phyloP scores from a whole-genome alignment of 495 filamentous ascomycete genomes.

The Echria macrotheca region DNA sequence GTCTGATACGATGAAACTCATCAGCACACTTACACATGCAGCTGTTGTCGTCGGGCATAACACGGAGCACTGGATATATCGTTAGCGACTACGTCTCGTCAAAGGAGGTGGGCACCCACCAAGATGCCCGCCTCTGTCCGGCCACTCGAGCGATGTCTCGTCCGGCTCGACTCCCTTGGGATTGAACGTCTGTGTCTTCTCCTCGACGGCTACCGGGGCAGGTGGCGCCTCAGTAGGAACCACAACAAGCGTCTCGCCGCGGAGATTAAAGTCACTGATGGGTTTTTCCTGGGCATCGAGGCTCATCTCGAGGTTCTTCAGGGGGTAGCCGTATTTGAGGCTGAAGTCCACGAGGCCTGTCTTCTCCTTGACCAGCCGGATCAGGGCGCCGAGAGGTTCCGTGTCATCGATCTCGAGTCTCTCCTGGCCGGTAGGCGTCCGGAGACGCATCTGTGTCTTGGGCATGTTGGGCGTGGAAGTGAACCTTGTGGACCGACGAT shows the following conservation, averaged over 20 bases:
- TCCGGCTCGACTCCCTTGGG: slow-evolving; percentile 32
- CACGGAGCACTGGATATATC: slow-evolving; percentile 59
- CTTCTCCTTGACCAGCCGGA: slow-evolving; percentile 31
- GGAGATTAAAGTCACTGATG: slow-evolving; percentile 56
- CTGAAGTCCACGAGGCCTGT: slow-evolving; percentile 51
- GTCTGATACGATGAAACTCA: too few relatives aligned
- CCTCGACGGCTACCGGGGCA: not conserved
- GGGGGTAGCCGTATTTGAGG: slow-evolving; percentile 84
- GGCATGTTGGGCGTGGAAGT: slow-evolving; percentile 9
- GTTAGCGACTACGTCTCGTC: slow-evolving; percentile 1
- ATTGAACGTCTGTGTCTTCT: slow-evolving; percentile 17
- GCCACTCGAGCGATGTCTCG: slow-evolving; percentile 31
- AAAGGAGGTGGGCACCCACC: slow-evolving; percentile 11
- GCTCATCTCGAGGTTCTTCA: slow-evolving; percentile 60
- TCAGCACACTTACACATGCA: slow-evolving; percentile 57
- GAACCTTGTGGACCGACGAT: not conserved
- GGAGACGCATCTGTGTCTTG: slow-evolving; percentile 35
- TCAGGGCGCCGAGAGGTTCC: slow-evolving; percentile 54
- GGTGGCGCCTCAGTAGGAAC: slow-evolving; percentile 26
- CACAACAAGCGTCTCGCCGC: slow-evolving; percentile 81
- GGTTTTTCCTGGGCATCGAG: slow-evolving; percentile 14
- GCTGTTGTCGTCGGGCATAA: slow-evolving; percentile 96
- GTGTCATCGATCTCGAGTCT: slow-evolving; percentile 59
- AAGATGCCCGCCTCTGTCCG: slow-evolving; percentile 25
- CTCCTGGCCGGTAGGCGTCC: slow-evolving; percentile 32